Conservation (phyloP, 192 early-diverging fungal genomes). For the Phlyctochytrium bullatum region DNA sequence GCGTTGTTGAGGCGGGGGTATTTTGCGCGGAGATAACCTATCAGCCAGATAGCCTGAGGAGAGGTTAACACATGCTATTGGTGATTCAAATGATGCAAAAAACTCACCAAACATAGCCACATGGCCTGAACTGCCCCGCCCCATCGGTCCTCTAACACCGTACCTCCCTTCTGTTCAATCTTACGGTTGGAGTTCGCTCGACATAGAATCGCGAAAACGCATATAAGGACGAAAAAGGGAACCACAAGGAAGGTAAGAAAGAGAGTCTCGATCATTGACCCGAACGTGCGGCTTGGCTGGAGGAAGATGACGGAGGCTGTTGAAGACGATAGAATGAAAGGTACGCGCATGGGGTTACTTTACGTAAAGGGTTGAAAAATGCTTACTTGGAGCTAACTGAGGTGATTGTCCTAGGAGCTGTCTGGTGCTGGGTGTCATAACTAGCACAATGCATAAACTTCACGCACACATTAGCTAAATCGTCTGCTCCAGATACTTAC, state of each 20-base stretch:
- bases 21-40: not conserved
- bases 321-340: not conserved
- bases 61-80: not conserved
- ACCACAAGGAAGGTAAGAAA: not conserved
- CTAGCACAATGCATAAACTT: not conserved
- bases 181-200: not conserved
- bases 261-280: not conserved
- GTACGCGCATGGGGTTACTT: too few species aligned
- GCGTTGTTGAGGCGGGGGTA: not conserved
- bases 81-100: not conserved
- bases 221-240: not conserved
- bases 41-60: not conserved
- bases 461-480: too few species aligned
- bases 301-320: not conserved
- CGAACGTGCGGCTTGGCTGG: not conserved
- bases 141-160: too few species aligned
- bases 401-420: not conserved
- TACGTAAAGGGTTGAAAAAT: too few species aligned
- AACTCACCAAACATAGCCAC: not conserved
- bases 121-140: too few species aligned
- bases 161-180: too few species aligned
- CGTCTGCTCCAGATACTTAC: too few species aligned
- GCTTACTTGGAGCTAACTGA: not conserved
- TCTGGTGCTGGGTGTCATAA: not conserved
- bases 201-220: not conserved